Conservation (phyloP, 768 basidiomycete species). For the Boletellus ananas region DNA sequence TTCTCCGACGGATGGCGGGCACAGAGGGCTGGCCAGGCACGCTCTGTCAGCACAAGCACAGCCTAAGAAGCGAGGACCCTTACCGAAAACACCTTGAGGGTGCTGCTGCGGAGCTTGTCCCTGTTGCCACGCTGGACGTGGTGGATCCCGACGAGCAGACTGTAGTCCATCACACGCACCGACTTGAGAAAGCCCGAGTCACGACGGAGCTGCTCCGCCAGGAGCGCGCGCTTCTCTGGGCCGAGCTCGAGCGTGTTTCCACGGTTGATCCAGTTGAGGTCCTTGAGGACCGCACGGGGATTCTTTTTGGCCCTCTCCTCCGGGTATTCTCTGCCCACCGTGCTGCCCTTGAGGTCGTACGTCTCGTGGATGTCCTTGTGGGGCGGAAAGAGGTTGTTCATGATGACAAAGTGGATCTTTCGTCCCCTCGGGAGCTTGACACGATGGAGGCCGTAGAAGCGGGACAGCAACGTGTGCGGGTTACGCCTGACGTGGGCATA, state of each 20-base stretch:
- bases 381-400: slow-evolving; percentile 99
- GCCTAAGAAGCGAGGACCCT: slow-evolving; percentile 19
- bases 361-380: slow-evolving; percentile 98
- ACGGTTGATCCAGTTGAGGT: slow-evolving; percentile 93
- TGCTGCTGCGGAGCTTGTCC: slow-evolving; percentile 88
- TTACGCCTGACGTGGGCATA: slow-evolving; percentile 82
- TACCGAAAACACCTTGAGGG: slow-evolving; percentile 89
- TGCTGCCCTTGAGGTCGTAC: slow-evolving; percentile 94
- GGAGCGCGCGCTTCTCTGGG: slow-evolving; percentile 87
- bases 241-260: slow-evolving; percentile 80
- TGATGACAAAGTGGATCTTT: slow-evolving; percentile 99
- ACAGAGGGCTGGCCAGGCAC: slow-evolving; percentile 56
- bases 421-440: slow-evolving; percentile 91
- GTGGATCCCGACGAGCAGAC: slow-evolving; percentile 90
- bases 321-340: slow-evolving; percentile 82
- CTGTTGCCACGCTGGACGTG: slow-evolving; percentile 85
- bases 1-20: slow-evolving; percentile 57
- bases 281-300: slow-evolving; percentile 88
- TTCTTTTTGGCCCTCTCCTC: slow-evolving; percentile 78
- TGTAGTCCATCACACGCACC: slow-evolving; percentile 95
- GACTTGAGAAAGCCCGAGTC: slow-evolving; percentile 83
- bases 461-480: slow-evolving; percentile 88
- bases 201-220: slow-evolving; percentile 86
- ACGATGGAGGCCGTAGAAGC: slow-evolving; percentile 96
- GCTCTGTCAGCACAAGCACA: background rate